phyloP scores from a whole-genome alignment of 2,329 filamentous ascomycete species.

The Aspergillus spinulosporus region DNA sequence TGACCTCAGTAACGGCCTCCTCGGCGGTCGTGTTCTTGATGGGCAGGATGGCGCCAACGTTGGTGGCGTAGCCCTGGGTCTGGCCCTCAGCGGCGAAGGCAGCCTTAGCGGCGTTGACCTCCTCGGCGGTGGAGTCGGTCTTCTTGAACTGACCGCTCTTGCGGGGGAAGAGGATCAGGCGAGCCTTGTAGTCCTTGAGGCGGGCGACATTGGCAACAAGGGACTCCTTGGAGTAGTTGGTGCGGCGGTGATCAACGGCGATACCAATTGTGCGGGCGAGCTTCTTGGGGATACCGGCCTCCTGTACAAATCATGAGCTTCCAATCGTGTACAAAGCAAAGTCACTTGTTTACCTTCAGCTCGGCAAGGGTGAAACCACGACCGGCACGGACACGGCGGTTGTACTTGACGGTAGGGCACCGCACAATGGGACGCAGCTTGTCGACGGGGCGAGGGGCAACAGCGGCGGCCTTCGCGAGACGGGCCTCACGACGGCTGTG shows the following conservation, averaged over 20 bases:
- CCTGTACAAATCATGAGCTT: constrained; percentile 53
- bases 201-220: constrained; percentile 93
- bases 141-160: constrained; percentile 91
- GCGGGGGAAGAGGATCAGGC: constrained; percentile 96
- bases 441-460: constrained; percentile 96
- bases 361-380: constrained; percentile 97
- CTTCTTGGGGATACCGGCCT: constrained; percentile 92
- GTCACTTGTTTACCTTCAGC: constrained; percentile 76
- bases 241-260: constrained; percentile 90
- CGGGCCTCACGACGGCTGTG: constrained; percentile 86
- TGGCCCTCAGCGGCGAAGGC: constrained; percentile 50
- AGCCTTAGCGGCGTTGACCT: constrained; percentile 70
- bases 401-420: constrained; percentile 98
- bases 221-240: constrained; percentile 95
- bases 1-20: constrained; percentile 70
- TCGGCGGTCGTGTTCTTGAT: constrained; percentile 63
- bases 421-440: constrained; percentile 93
- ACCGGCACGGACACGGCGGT: constrained; percentile 93
- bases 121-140: constrained; percentile 81
- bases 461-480: constrained; percentile 88
- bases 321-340: not conserved
- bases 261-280: constrained; percentile 96
- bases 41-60: constrained; percentile 64
- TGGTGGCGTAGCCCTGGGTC: constrained; percentile 54
- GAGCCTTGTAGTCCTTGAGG: constrained; percentile 95